Evolutionary conservation across 257 asterid genomes (phyloP), one percentile per base, ranked within the genome.

Genomic region (Solanum ossicruentum): DNA sequence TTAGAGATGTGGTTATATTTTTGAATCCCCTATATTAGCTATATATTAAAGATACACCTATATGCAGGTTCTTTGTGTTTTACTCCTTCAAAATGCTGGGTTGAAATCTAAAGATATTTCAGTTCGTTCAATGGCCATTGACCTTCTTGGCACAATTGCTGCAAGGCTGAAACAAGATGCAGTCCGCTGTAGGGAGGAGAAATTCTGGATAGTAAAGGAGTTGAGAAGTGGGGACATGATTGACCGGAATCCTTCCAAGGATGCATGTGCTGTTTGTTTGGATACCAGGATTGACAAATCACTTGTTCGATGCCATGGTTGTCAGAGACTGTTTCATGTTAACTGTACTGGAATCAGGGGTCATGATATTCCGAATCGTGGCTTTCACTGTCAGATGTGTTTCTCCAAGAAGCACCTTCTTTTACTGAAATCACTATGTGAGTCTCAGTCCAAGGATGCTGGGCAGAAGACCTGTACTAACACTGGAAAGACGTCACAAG

Each of bases 41-140:
- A 84, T 83, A 73, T 88, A 54, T 85, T 92, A 43, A 87, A 92
- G 85, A 41, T 85, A 81, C 84, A 69, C 85, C 88, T 86, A 15
- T 88, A 26, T 87, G 92, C 93, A 96, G 99, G 99, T 97, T 90
- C 91, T 97, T 81, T 95, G 98, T 67, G 99, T 97, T 84, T 92
- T 97, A 85, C 98, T 97, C 82, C 98, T 97, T 84, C 98, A 97
- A 88, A 97, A 97, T 92, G 98, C 98, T 78, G 99, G 99, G 84
- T 87, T 88, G 86, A 93, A 95, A 89, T 95, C 99, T 32, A 97
- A 97, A 90, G 99, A 97, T 87, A 90, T 87, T 86, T 88, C 93
- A 70, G 98, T 98, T 88, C 94, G 98, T 69, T 92, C 97, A 56
- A 93, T 97, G 98, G 98, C 98, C 90, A 97, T 97, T 91, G 99